Percentiles rank a stretch among this genome's conserved stretches.
These are phyloP conservation scores for Aegle marmelos DNA, from an alignment of 345 rosid species.

Conservation along the genomic window DNA sequence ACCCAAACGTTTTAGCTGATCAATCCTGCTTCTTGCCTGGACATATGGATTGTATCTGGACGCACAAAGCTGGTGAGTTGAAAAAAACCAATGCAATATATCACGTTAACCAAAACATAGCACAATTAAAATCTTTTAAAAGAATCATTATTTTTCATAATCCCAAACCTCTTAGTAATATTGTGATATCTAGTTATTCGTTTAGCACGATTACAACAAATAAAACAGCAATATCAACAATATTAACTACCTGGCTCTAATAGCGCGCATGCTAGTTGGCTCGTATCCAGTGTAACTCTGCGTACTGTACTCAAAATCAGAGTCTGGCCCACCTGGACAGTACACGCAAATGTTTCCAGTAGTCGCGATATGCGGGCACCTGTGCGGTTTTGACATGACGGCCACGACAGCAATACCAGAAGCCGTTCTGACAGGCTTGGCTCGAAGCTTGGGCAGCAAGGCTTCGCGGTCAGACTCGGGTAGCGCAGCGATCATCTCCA, in stretches of 20 bases:
- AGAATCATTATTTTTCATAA: too few species aligned
- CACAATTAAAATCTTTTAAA: neutral
- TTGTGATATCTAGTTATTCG: neutral
- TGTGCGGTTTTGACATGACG: constrained; percentile 98
- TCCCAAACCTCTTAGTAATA: too few species aligned
- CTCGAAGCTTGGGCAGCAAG: constrained; percentile 94
- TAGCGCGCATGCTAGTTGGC: constrained; percentile 99
- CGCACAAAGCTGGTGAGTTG: constrained; percentile 10
- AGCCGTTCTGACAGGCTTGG: constrained; percentile 96
- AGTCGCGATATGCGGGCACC: constrained; percentile 97
- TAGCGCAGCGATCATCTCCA: constrained; percentile 97
- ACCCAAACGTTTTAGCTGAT: constrained; percentile 97
- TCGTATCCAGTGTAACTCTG: constrained; percentile 99
- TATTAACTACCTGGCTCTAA: constrained; percentile 79
- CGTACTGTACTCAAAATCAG: constrained; percentile 97
- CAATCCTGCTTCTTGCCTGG: constrained; percentile 97
- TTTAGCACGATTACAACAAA: neutral
- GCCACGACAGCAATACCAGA: constrained; percentile 98
- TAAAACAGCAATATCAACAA: neutral
- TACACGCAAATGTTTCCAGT: constrained; percentile 97
- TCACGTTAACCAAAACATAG: neutral
- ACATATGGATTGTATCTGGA: constrained; percentile 92
- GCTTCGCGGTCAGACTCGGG: constrained; percentile 89
- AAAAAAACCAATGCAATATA: neutral
- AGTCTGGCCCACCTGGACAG: constrained; percentile 97